Evolutionary conservation across 495 filamentous ascomycete genomes (phyloP).

Genomic region (Immersiella caudata): DNA sequence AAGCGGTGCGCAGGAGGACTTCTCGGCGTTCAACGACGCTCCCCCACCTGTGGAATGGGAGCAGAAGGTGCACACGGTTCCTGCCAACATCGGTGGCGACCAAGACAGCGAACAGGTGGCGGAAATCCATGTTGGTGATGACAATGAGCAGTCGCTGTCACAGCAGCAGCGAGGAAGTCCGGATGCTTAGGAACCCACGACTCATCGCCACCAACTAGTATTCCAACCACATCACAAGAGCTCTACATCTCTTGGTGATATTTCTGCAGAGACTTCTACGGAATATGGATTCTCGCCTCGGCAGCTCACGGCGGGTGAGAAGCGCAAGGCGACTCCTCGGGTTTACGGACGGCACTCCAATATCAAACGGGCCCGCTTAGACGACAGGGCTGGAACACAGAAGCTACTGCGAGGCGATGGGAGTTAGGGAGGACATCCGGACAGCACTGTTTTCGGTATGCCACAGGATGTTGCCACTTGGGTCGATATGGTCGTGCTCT

Average conservation of each 20-base stretch:
- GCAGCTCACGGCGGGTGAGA: background rate
- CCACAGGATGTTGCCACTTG: background rate
- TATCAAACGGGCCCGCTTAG: background rate
- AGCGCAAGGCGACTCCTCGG: background rate
- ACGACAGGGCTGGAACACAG: background rate
- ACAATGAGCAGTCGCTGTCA: conserved; percentile 22
- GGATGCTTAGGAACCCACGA: conserved; percentile 14
- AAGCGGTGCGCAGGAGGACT: conserved; percentile 25
- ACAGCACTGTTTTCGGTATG: background rate
- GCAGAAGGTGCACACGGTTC: conserved; percentile 39
- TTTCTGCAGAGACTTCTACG: background rate
- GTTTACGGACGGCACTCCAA: background rate
- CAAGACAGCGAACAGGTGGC: conserved; percentile 45
- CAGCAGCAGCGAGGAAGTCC: conserved; percentile 9
- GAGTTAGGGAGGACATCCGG: background rate
- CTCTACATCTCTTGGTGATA: background rate
- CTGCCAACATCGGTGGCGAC: conserved; percentile 32
- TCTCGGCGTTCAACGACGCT: conserved; percentile 14
- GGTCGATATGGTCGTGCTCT: too few relatives aligned
- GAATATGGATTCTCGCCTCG: background rate
- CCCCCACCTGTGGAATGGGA: conserved; percentile 35
- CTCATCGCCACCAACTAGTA: background rate
- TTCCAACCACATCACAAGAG: background rate
- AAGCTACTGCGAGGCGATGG: background rate
- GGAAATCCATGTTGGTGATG: conserved; percentile 50